A percentile compares a stretch with the other conserved stretches of the same genome.
Conservation (phyloP, 169 alveolate genomes). For the Perkinsus marinus region DNA sequence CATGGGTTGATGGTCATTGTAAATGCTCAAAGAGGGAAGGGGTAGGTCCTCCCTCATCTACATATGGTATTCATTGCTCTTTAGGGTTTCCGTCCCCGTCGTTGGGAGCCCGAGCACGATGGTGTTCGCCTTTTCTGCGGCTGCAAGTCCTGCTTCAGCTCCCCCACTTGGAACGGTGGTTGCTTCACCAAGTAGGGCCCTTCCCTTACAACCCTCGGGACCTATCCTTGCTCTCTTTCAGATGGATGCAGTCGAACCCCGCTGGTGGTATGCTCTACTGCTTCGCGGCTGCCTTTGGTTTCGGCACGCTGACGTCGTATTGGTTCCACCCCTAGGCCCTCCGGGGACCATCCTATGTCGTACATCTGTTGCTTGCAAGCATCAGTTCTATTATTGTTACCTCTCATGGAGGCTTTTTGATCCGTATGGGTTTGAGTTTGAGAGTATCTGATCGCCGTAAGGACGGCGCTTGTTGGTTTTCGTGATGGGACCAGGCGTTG, state of each 20-base stretch:
- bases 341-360: neutral
- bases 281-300: neutral
- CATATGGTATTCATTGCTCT: neutral
- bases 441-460: too few species aligned
- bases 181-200: neutral
- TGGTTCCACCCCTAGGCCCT: neutral
- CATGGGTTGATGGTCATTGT: conserved; percentile 22
- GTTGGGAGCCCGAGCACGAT: neutral
- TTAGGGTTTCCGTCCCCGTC: neutral
- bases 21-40: neutral
- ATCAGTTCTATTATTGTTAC: neutral
- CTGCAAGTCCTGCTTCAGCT: neutral
- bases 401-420: neutral
- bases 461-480: neutral
- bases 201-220: neutral
- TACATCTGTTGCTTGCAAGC: neutral
- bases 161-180: neutral
- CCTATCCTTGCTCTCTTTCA: neutral
- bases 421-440: too few species aligned
- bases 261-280: neutral
- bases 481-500: neutral
- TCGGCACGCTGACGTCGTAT: neutral
- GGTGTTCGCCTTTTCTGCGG: neutral
- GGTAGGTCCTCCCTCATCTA: neutral
- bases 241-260: neutral